Conservation (phyloP, 1,284 basidiomycete genomes). For the Rhodotorula sp. region DNA sequence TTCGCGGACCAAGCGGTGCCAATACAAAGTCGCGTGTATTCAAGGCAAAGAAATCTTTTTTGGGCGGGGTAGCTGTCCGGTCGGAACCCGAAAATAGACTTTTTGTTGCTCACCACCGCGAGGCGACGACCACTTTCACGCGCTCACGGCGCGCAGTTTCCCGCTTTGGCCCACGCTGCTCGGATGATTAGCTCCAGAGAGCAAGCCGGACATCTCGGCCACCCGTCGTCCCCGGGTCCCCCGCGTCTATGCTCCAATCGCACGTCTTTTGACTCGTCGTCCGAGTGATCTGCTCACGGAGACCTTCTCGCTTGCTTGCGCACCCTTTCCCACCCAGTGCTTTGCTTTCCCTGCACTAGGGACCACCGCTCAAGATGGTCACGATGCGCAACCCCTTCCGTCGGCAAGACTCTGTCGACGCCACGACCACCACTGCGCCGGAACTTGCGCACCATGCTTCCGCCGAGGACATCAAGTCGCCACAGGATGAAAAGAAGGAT, state of each 20-base stretch:
- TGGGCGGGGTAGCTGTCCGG: too few species aligned
- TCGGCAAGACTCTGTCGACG: constrained; percentile 30
- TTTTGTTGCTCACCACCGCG: too few species aligned
- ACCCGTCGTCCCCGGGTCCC: neutral
- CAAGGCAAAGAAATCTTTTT: too few species aligned
- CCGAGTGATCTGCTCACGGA: neutral
- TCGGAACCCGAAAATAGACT: too few species aligned
- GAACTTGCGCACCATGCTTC: constrained; percentile 4
- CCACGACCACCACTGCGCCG: constrained; percentile 2
- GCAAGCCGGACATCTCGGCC: neutral
- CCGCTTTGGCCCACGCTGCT: too few species aligned
- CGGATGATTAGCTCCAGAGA: too few species aligned
- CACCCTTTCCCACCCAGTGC: neutral
- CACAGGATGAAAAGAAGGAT: constrained; percentile 25
- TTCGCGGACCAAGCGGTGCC: too few species aligned
- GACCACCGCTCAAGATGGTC: constrained; percentile 13
- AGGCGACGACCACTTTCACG: too few species aligned
- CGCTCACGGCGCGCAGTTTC: too few species aligned
- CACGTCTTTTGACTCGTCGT: neutral
- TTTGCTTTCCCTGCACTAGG: neutral
- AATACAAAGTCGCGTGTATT: too few species aligned
- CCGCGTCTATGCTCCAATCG: constrained; percentile 1
- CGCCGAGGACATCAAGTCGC: constrained; percentile 6
- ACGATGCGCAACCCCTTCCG: constrained; percentile 30
- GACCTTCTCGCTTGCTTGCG: neutral